Base-by-base conservation (phyloP, 2,329 filamentous ascomycete genomes). In the Penicillium occitanis region DNA sequence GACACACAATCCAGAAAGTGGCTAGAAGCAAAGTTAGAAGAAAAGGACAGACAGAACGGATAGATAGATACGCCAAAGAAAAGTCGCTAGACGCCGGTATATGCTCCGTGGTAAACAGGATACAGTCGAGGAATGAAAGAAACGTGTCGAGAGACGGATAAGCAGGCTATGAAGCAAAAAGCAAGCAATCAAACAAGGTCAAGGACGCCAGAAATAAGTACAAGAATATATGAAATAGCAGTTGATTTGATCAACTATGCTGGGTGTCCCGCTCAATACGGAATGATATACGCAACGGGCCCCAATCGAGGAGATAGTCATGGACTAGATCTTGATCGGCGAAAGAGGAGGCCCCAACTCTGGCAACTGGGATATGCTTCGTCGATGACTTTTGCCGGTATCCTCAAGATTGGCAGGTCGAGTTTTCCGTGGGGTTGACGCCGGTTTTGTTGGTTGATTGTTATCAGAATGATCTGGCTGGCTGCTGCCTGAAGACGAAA, bases 401-500 rank as follows among this genome's bases (percentile, higher is more conserved):
- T 61, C 66, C 42, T 78, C 74, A 22, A 78, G 77, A 28, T 76
- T 75, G 58, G 61, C 35, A 3, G 65, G 65, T 11, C 65, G 65
- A 33, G 61, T 28, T 48, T 61, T 66, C n/a, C 60, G 61, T 30
- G 66, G 46, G 3, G 61, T 46, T 33, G 66, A 35, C 37, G 35
- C 35, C 6, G 61, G 76, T 58, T 64, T 72, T 22, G 69, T 65
- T 57, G 76, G 69, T 61, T 78, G 72, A 68, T 73, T 62, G 80
- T 2, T 51, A 33, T 64, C 62, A 19, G 61, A 37, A 46, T 51
- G 50, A 46, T 55, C 71, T 55, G 81, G 81, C 70, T 87, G 86
- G 76, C 82, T 85, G 70, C 87, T 90, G 69, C 87, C 88, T 10
- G 89, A 89, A 5, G 89, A 90, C 3, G 88, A 89, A 13, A 87